Evolutionary conservation across 2,329 filamentous ascomycete genomes (phyloP).

Genomic region (Paecilomyces sp.): DNA sequence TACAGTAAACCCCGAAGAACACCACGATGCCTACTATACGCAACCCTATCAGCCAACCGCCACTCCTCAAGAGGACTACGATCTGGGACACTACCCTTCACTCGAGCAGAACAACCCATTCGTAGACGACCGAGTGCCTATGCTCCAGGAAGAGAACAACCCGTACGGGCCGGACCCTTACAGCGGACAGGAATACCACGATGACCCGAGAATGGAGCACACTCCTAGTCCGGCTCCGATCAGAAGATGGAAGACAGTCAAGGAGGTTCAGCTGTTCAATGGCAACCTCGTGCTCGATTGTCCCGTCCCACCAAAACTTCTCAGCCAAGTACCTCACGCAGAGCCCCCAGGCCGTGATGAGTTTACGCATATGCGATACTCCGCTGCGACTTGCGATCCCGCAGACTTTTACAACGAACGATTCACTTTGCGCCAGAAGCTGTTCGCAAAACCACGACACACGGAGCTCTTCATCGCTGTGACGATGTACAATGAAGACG

Average conservation of each 20-base stretch:
- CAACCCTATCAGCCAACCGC: slow-evolving; percentile 69
- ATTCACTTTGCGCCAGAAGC: slow-evolving; percentile 82
- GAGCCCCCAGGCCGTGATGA: slow-evolving; percentile 73
- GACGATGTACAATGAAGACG: slow-evolving; percentile 99
- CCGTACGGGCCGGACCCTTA: slow-evolving; percentile 54
- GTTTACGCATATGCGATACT: slow-evolving; percentile 74
- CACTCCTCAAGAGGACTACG: slow-evolving; percentile 47
- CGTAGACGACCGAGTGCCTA: slow-evolving; percentile 67
- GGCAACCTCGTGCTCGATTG: slow-evolving; percentile 97
- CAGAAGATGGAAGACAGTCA: slow-evolving; percentile 95
- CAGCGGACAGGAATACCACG: slow-evolving; percentile 34
- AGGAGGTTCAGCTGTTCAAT: slow-evolving; percentile 94
- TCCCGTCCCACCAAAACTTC: slow-evolving; percentile 78
- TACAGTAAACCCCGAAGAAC: slow-evolving; percentile 70
- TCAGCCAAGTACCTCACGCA: slow-evolving; percentile 83
- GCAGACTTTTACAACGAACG: slow-evolving; percentile 79
- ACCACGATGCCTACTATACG: slow-evolving; percentile 82
- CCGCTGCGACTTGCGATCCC: slow-evolving; percentile 90
- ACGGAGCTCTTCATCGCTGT: slow-evolving; percentile 95
- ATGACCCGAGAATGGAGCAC: slow-evolving; percentile 25
- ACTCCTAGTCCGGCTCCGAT: slow-evolving; percentile 56
- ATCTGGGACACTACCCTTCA: slow-evolving; percentile 48
- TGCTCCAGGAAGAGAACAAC: slow-evolving; percentile 61
- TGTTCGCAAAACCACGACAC: slow-evolving; percentile 86
- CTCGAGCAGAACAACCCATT: slow-evolving; percentile 46